A percentile compares a stretch with the other conserved stretches of the same genome.
phyloP scores from a whole-genome alignment of 75 land plant species.

The Picea sitchensis region DNA sequence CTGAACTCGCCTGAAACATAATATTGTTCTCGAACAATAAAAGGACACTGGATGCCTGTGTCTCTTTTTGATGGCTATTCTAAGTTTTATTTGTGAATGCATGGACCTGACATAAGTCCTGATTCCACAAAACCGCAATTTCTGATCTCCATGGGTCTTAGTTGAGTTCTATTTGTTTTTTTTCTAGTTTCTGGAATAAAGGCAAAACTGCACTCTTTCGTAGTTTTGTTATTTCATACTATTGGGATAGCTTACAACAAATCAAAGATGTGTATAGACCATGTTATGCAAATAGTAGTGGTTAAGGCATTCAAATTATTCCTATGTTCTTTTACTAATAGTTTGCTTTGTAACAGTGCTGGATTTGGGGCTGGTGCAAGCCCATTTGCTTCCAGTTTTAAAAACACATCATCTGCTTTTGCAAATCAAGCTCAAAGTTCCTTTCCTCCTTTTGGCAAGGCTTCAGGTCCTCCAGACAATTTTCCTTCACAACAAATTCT shows the following conservation, averaged over 20 bases:
- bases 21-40: too few species aligned
- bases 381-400: neutral
- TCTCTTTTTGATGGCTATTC: too few species aligned
- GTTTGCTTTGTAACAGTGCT: neutral
- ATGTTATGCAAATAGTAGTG: neutral
- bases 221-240: neutral
- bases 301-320: neutral
- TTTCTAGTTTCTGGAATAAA: too few species aligned
- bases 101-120: too few species aligned
- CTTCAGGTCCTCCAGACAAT: neutral
- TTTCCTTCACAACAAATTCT: neutral
- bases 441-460: slow-evolving; percentile 1
- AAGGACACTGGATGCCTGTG: too few species aligned
- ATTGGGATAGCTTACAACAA: neutral
- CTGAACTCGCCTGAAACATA: too few species aligned
- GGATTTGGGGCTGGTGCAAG: slow-evolving; percentile 1
- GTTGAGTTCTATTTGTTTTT: neutral
- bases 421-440: slow-evolving; percentile 4
- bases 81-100: too few species aligned
- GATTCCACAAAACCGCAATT: neutral
- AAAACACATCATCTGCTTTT: neutral
- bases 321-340: neutral
- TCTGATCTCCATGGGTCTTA: neutral
- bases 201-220: too few species aligned
- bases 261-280: neutral